Conservation (phyloP, 129 eudicot species). For the Escallonia rubra region DNA sequence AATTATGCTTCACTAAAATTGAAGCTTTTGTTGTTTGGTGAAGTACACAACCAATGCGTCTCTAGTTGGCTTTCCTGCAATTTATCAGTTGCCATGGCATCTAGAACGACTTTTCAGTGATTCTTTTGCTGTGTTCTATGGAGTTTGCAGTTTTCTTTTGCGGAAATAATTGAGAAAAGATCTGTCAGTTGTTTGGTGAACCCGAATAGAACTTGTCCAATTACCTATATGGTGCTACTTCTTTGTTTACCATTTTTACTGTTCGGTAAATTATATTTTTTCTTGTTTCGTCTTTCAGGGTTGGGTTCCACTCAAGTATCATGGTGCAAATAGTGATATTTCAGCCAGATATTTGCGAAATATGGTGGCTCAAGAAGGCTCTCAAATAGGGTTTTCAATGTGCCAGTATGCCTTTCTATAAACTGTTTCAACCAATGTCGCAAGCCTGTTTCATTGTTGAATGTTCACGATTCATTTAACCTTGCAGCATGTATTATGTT, state of each 20-base stretch:
- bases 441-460: background rate
- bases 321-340: slow-evolving; percentile 40
- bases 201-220: no score
- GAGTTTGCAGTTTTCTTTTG: no score
- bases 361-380: slow-evolving; percentile 43
- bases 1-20: background rate
- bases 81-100: no score
- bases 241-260: background rate
- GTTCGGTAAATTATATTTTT: background rate
- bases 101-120: no score
- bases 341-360: slow-evolving; percentile 41
- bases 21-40: background rate
- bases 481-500: background rate
- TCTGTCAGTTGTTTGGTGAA: no score
- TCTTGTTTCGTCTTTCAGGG: slow-evolving; percentile 29
- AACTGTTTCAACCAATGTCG: background rate
- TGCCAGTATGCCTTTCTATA: slow-evolving; percentile 45
- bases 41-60: no score
- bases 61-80: no score
- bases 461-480: background rate
- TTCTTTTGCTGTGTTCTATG: no score
- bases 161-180: no score
- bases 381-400: slow-evolving; percentile 53
- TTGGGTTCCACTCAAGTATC: slow-evolving; percentile 80
- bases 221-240: no score